Base-by-base conservation (phyloP, 2,329 filamentous ascomycete species). In the Exophiala alcalophila region DNA sequence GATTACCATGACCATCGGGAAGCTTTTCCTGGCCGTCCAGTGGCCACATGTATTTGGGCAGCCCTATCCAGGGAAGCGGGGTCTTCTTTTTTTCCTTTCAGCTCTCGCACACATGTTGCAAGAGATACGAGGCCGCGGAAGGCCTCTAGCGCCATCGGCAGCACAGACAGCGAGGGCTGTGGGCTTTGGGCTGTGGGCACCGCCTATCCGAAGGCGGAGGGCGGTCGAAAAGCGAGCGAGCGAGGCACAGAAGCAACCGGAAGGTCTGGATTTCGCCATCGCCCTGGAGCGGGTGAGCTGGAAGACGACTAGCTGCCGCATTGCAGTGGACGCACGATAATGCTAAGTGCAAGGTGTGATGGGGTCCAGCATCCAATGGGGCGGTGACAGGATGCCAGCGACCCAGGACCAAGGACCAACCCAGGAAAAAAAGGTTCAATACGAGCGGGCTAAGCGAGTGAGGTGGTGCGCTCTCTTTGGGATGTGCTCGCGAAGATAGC, bases 1-100 rank as follows among this genome's bases (percentile, higher is more conserved):
- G 26, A 35, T 18, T 34, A 35, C 25, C 16, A n/a, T n/a, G n/a
- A n/a, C n/a, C n/a, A n/a, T 29, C 15, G 12, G n/a, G 16, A 35
- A 15, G 25, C 28, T 24, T 36, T n/a, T n/a, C 38, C 21, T 18
- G 18, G 19, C 12, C 12, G 27, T 12, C 14, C 5, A 5, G n/a
- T 18, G n/a, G 14, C 28, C 37, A 33, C 28, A 33, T 25, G 21
- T 32, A 7, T 27, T 37, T 35, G 43, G n/a, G 37, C 39, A 47
- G 46, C 46, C 40, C 28, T 49, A 45, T 28, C 14, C 21, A 33
- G 18, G 32, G 31, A 35, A 34, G 37, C 37, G 40, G 41, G 46
- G 46, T 37, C 35, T 24, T 39, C 42, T 44, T 49, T 45, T 37
- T 39, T 24, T 39, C 42, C 41, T 49, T 45, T 45, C 46, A 49